These are phyloP conservation scores for Chaetomidium leptoderma DNA, from an alignment of 495 filamentous ascomycete species.

Conservation along the genomic window DNA sequence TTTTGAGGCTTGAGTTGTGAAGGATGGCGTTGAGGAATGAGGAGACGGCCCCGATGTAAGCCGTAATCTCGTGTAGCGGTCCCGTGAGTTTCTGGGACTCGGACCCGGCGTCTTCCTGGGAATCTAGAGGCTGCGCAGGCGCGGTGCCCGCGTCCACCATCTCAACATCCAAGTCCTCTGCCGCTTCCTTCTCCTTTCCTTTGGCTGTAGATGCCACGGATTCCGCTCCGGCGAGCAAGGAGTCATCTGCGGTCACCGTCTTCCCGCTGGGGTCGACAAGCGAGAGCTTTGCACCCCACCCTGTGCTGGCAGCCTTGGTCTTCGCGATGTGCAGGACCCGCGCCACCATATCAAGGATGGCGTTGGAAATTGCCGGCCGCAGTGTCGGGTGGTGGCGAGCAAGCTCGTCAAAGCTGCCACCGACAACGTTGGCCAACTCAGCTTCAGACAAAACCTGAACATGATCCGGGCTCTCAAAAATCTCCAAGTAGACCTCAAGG, in stretches of 20 bases:
- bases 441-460: conserved; percentile 74
- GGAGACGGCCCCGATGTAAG: conserved; percentile 70
- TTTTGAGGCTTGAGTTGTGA: conserved; percentile 68
- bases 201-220: conserved; percentile 20
- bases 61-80: conserved; percentile 37
- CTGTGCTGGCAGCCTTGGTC: conserved; percentile 58
- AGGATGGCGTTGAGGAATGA: conserved; percentile 77
- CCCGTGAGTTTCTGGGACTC: conserved; percentile 3
- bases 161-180: conserved; percentile 49
- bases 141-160: conserved; percentile 49
- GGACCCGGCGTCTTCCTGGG: background rate
- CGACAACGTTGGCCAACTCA: conserved; percentile 61
- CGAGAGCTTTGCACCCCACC: conserved; percentile 77
- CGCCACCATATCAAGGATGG: conserved; percentile 76
- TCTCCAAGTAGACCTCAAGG: conserved; percentile 81
- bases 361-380: conserved; percentile 70
- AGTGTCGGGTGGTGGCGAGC: conserved; percentile 87
- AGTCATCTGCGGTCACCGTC: conserved; percentile 48
- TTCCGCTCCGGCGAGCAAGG: conserved; percentile 23
- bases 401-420: conserved; percentile 86
- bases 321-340: conserved; percentile 68
- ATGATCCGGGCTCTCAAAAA: conserved; percentile 89
- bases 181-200: conserved; percentile 39
- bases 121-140: conserved; percentile 1
- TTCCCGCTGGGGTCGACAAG: conserved; percentile 50